A percentile compares a stretch with the other conserved stretches of the same genome.
These are phyloP conservation scores for Galerina marginata DNA, from an alignment of 768 basidiomycete genomes.

Conservation along the genomic window DNA sequence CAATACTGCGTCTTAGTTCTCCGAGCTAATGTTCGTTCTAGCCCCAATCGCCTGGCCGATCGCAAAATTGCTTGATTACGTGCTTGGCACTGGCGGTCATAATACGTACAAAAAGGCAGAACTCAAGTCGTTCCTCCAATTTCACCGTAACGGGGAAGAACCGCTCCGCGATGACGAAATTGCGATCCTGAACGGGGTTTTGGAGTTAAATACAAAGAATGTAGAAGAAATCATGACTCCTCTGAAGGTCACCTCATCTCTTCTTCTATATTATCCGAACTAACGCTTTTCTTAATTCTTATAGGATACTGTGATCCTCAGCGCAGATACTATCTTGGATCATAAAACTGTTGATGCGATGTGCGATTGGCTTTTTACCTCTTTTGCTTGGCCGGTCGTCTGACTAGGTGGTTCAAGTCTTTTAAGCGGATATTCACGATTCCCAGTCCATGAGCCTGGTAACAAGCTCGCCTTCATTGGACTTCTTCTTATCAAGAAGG, in stretches of 20 bases:
- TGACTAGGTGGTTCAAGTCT: slow-evolving; percentile 43
- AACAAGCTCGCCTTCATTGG: slow-evolving; percentile 78
- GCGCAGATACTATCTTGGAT: slow-evolving; percentile 79
- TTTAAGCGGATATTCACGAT: slow-evolving; percentile 88
- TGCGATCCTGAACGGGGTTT: slow-evolving; percentile 77
- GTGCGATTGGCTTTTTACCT: slow-evolving; percentile 39
- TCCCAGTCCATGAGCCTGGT: slow-evolving; percentile 83
- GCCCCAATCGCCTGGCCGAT: slow-evolving; percentile 85
- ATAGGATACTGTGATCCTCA: slow-evolving; percentile 84
- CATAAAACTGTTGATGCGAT: slow-evolving; percentile 78
- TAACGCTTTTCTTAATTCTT: background rate
- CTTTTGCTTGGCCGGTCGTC: slow-evolving; percentile 1
- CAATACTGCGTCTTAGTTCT: background rate
- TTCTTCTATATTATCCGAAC: slow-evolving; percentile 32
- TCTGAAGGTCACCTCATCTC: slow-evolving; percentile 52
- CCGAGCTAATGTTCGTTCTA: slow-evolving; percentile 30
- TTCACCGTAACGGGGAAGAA: slow-evolving; percentile 79
- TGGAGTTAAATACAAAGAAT: slow-evolving; percentile 78
- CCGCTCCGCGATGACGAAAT: slow-evolving; percentile 84
- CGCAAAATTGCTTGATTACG: slow-evolving; percentile 80
- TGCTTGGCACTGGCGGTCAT: slow-evolving; percentile 76
- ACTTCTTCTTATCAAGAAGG: slow-evolving; percentile 84
- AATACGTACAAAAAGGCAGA: slow-evolving; percentile 86
- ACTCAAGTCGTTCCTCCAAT: slow-evolving; percentile 78
- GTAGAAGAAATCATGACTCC: slow-evolving; percentile 86